Conservation (phyloP, 306 rosid genomes). For the Heteromeles arbutifolia region DNA sequence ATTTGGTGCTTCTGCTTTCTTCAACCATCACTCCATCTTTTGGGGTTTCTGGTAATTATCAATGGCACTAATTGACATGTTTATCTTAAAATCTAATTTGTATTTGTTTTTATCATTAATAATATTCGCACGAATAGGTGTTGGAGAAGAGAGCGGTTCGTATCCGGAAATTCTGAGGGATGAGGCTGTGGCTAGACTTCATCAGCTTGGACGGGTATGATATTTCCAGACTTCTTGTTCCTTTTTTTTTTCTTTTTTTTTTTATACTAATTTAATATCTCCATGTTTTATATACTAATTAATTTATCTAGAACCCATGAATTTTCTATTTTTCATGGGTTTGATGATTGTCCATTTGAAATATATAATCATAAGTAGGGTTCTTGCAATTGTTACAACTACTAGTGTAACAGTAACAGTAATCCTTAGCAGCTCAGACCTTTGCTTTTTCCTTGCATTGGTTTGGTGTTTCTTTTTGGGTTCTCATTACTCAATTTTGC, state of each 20-base stretch:
- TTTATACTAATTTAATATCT: background rate
- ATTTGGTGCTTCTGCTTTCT: background rate
- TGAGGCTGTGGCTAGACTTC: slow-evolving; percentile 74
- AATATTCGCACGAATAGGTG: slow-evolving; percentile 32
- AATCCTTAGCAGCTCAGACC: background rate
- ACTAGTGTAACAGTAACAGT: background rate
- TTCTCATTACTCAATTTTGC: no score
- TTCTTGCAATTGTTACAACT: background rate
- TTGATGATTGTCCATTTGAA: background rate
- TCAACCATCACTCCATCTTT: background rate
- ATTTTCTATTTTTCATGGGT: no score
- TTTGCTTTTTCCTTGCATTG: no score
- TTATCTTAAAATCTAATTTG: background rate
- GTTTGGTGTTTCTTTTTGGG: no score
- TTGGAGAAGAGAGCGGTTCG: slow-evolving; percentile 50
- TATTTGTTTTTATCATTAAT: background rate
- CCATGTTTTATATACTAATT: background rate
- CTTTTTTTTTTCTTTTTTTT: no score
- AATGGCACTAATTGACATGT: no score
- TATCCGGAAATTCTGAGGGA: slow-evolving; percentile 67
- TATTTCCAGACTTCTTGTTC: background rate
- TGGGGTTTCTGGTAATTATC: slow-evolving; percentile 3
- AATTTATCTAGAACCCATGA: no score
- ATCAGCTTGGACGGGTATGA: slow-evolving; percentile 69
- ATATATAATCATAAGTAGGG: background rate